Evolutionary conservation across 1,139 yeast genomes (phyloP), one percentile per base, ranked within the genome.

Genomic region (Magnusiomyces fungicola): DNA sequence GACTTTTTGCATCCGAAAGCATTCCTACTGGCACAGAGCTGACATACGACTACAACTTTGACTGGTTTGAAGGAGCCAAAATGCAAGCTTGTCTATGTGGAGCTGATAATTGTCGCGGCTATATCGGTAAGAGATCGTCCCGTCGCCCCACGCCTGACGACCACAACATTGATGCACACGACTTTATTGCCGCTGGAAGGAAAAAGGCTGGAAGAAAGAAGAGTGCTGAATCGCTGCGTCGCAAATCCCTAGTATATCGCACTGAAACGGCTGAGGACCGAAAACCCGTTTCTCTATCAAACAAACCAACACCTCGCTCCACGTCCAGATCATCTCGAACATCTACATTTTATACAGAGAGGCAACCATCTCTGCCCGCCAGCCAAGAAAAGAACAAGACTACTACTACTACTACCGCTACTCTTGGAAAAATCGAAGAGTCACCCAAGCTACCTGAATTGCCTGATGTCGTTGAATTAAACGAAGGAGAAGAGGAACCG

Each of bases 41-140:
- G 6, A 66, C 71, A 1, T 71, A 70, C 49, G 74, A 72, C 55
- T 72, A 72, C 53, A 70, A 71, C 48, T 71, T 71, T 50, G 70
- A 68, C 33, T 66, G 70, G 67, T 68, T 69, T 49, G 69, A 66
- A 5, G 66, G 67, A 12, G 63, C 69, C 1, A 59, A 57, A 22
- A 70, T 70, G 22, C 74, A 69, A 52, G 57, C 52, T 5, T 71
- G 75, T 53, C 60, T 56, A 39, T 71, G 75, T 56, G 72, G 72
- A 0, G 54, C 70, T 2, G 45, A 52, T 0, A 62, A 60, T 9
- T 71, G 75, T 49, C 61, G 72, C 5, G 73, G 73, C 0, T 57
- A 61, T 22, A 69, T 71, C 45, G 70, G 70, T 2, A 64, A 43
- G 38, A 10, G 47, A 5, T 14, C 43, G 29, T 45, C 45, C 9